Base-by-base conservation (phyloP, 192 early-diverging fungal genomes). In the Entomortierella lignicola region DNA sequence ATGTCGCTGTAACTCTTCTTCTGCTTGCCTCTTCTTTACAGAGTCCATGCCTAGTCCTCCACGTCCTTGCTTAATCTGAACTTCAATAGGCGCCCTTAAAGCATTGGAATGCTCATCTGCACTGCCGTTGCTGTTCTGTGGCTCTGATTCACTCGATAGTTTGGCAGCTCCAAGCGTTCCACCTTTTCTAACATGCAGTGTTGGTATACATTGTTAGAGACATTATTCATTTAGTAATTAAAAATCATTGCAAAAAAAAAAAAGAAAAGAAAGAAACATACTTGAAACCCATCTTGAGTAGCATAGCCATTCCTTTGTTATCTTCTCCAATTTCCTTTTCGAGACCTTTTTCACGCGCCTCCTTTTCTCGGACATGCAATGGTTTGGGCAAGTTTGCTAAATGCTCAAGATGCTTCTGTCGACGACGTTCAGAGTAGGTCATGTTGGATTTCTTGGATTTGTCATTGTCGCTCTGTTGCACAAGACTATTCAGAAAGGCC, bases 231-330 rank as follows among this genome's bases (percentile, higher is more conserved):
- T 12, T 61, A 25, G 44, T 53, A 48, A 60, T 32, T 2, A 52
- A 48, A n/a, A 34, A 59, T 29, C 20, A 60, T 21, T 12, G 63
- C 18, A 27, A 8, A 32, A 43, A 4, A 51, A 54, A 29, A 23
- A 60, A 63, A 7, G 41, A 56, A 44, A 39, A 11, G 20, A 31
- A 37, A 44, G 6, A 34, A 41, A 42, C 77, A 17, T 87, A 84
- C 87, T 86, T 86, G 77, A 86, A 88, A 0, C 87, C 87, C 87
- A 88, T 86, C 25, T 86, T 86, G 69, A 85, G 81, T 34, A 88
- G 30, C 82, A 88, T 85, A 20, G 84, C 80, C 85, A 85, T 85
- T 23, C 87, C 87, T 57, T 85, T 85, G 65, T 88, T 88, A 7
- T 82, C 75, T 20, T 74, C 75, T 7, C 79, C 82, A 23, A 88